phyloP scores from a whole-genome alignment of 345 rosid genomes.

The Rhodamnia rubescens region DNA sequence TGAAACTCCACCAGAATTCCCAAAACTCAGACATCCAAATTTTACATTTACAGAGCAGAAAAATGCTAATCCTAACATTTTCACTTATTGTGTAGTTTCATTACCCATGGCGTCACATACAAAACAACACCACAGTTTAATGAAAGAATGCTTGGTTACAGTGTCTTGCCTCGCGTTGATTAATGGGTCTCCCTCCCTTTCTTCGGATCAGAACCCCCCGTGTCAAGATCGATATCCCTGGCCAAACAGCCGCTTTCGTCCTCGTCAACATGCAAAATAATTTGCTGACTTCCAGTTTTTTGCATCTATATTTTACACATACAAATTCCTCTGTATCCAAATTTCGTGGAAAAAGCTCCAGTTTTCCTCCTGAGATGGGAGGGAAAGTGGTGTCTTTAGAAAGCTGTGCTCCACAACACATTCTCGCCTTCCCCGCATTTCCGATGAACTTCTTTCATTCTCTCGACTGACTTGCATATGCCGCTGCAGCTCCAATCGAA shows the following conservation, averaged over 20 bases:
- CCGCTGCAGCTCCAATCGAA: conserved; percentile 94
- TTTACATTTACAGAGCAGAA: not conserved
- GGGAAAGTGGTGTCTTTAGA: conserved; percentile 23
- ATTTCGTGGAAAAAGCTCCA: not conserved
- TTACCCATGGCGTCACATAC: not conserved
- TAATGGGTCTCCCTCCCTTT: not conserved
- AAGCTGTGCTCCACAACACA: conserved; percentile 57
- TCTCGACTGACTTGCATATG: conserved; percentile 73
- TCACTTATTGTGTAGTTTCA: not conserved
- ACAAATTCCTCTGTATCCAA: not conserved
- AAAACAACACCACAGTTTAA: not conserved
- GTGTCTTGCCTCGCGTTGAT: not conserved
- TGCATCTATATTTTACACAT: not conserved
- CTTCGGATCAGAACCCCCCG: not conserved
- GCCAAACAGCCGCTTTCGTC: not conserved
- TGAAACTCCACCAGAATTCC: not conserved
- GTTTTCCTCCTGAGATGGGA: conserved; percentile 26
- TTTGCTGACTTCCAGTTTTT: not conserved
- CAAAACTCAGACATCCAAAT: not conserved
- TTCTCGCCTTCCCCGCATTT: conserved; percentile 85
- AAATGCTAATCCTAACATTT: not conserved
- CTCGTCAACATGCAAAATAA: not conserved
- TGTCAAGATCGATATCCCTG: not conserved
- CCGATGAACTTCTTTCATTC: conserved; percentile 81
- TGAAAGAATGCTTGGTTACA: not conserved